Percentiles rank a stretch among this genome's conserved stretches.
These are phyloP conservation scores for Pseudovirgaria hyperparasitica DNA, from an alignment of 2,329 filamentous ascomycete genomes.

Conservation along the genomic window DNA sequence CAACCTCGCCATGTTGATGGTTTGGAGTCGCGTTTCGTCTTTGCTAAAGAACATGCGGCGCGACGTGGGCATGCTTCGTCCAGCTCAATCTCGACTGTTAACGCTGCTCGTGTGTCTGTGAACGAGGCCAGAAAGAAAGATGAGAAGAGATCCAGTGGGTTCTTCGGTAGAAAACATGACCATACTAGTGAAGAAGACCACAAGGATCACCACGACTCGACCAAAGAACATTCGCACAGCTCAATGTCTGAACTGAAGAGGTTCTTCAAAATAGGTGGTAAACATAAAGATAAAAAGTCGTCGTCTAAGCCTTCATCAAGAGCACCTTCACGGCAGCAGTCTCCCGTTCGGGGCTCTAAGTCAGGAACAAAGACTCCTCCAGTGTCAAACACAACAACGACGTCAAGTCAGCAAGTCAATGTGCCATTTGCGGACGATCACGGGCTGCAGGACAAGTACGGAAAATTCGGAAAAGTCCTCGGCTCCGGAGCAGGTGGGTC, in stretches of 20 bases:
- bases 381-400: no score
- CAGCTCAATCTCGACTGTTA: no score
- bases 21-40: constrained; percentile 75
- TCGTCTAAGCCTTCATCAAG: no score
- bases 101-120: no score
- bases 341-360: constrained; percentile 43
- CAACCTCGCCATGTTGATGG: constrained; percentile 52
- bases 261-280: constrained; percentile 76
- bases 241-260: constrained; percentile 93
- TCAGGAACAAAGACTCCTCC: constrained; percentile 32
- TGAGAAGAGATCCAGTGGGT: constrained; percentile 42
- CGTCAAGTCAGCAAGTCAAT: constrained; percentile 15
- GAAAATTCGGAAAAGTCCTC: constrained; percentile 86
- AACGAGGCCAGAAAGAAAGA: no score
- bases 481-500: constrained; percentile 92
- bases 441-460: constrained; percentile 80
- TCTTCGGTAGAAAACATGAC: constrained; percentile 40
- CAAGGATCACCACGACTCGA: constrained; percentile 12
- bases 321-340: constrained; percentile 41
- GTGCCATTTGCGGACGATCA: constrained; percentile 93
- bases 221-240: constrained; percentile 40
- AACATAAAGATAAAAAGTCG: constrained; percentile 49
- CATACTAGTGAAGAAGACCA: constrained; percentile 31
- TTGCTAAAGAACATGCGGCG: constrained; percentile 60
- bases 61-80: constrained; percentile 31